These are phyloP conservation scores for Spinellus fusiger DNA, from an alignment of 192 early-diverging fungal genomes.

Conservation along the genomic window DNA sequence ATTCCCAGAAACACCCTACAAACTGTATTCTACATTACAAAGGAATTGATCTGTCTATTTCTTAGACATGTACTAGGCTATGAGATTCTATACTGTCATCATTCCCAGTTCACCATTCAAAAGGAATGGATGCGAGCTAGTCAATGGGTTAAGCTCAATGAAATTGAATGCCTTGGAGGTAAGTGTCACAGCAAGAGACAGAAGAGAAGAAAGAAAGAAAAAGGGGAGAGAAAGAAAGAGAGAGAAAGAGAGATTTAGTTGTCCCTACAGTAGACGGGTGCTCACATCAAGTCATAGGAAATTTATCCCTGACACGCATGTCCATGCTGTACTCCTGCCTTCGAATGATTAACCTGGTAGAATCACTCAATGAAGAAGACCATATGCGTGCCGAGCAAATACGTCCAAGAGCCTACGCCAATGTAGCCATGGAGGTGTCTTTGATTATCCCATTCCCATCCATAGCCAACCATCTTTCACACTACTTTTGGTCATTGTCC, in stretches of 20 bases:
- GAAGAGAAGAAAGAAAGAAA: not conserved
- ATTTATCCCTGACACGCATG: constrained; percentile 4
- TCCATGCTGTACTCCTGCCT: constrained; percentile 26
- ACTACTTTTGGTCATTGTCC: constrained; percentile 28
- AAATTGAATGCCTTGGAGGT: constrained; percentile 31
- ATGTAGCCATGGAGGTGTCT: constrained; percentile 29
- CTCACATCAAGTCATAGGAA: too few species aligned
- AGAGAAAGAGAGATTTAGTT: not conserved
- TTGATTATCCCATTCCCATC: constrained; percentile 8
- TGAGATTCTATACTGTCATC: constrained; percentile 18
- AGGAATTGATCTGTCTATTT: constrained; percentile 15
- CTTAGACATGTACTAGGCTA: constrained; percentile 13
- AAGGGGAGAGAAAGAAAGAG: not conserved
- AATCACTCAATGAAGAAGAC: constrained; percentile 20
- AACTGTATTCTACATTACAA: not conserved
- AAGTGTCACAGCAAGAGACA: not conserved
- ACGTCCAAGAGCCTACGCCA: constrained; percentile 28
- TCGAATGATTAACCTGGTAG: constrained; percentile 25
- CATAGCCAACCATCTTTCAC: constrained; percentile 5
- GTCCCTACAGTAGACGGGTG: too few species aligned
- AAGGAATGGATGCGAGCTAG: constrained; percentile 19
- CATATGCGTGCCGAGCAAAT: constrained; percentile 7
- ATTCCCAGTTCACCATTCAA: constrained; percentile 4
- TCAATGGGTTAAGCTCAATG: constrained; percentile 31
- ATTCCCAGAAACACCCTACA: not conserved